Percentiles rank a stretch among this genome's conserved stretches.
Evolutionary conservation across 768 basidiomycete species (phyloP).

Genomic region (Fomitopsis serialis): DNA sequence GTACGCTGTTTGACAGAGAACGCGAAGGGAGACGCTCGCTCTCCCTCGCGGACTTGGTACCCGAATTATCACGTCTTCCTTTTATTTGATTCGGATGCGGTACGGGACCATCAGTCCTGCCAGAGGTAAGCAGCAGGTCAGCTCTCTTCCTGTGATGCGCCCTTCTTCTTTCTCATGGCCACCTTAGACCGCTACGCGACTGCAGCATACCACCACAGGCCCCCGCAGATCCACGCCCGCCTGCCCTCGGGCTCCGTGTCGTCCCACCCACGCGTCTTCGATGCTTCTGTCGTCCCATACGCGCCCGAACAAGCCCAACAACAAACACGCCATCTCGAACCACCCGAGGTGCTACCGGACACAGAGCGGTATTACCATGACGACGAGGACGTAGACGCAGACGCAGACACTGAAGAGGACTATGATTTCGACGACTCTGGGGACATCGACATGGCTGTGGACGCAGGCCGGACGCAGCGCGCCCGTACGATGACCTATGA

Average conservation of each 20-base stretch:
- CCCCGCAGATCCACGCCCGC: not conserved
- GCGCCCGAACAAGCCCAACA: constrained; percentile 23
- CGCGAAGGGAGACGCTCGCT: not conserved
- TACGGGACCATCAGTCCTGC: not conserved
- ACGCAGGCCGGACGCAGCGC: constrained; percentile 6
- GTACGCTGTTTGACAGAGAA: not conserved
- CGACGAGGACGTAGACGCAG: not conserved
- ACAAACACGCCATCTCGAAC: constrained; percentile 21
- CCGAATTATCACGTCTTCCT: not conserved
- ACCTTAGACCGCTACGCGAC: not conserved
- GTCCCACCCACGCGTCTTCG: not conserved
- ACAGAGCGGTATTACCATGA: not conserved
- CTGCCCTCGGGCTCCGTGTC: not conserved
- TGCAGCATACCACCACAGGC: not conserved
- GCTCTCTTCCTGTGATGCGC: not conserved
- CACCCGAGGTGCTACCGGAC: not conserved
- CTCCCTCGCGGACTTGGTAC: not conserved
- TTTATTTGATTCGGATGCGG: not conserved
- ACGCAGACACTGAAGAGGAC: constrained; percentile 2
- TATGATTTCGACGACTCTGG: not conserved
- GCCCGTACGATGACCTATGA: constrained; percentile 2
- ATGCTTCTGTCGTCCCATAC: constrained; percentile 9
- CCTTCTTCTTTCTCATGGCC: not conserved
- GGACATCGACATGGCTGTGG: not conserved
- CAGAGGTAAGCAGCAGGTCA: not conserved